Conservation (phyloP, 148 eudicot species). For the Talinum fruticosum region DNA sequence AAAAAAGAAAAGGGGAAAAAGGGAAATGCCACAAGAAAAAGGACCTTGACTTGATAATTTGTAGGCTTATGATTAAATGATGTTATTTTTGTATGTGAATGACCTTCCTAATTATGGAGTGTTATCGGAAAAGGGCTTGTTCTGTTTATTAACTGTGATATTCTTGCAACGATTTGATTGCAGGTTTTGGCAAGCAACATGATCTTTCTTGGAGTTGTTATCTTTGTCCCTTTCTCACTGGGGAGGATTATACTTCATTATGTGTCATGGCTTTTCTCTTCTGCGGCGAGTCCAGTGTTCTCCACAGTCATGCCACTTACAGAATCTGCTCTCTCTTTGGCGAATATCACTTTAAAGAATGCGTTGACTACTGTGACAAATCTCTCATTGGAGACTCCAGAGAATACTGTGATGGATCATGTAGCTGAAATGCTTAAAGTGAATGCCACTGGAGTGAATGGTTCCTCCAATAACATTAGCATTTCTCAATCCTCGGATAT, state of each 20-base stretch:
- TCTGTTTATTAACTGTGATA: background rate
- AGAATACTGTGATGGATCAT: constrained; percentile 43
- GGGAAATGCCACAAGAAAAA: background rate
- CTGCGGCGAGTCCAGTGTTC: constrained; percentile 64
- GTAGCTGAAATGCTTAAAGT: constrained; percentile 53
- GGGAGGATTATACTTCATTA: constrained; percentile 82
- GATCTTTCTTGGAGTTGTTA: constrained; percentile 91
- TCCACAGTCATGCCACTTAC: constrained; percentile 74
- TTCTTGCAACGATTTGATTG: constrained; percentile 26
- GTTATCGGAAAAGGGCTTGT: background rate
- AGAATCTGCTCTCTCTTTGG: constrained; percentile 76
- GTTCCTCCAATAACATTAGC: constrained; percentile 48
- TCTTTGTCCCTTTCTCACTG: constrained; percentile 82
- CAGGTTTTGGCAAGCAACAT: constrained; percentile 99
- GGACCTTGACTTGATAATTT: background rate
- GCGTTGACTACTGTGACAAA: constrained; percentile 71
- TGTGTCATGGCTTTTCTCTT: constrained; percentile 69
- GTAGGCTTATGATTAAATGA: background rate
- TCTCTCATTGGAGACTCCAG: constrained; percentile 57
- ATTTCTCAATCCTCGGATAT: constrained; percentile 51
- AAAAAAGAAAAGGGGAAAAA: background rate
- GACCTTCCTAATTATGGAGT: background rate
- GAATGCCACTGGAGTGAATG: constrained; percentile 58
- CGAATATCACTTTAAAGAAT: constrained; percentile 78
- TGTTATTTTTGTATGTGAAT: background rate